Conservation (phyloP, 805 yeast species). For the Metschnikowia lunata region DNA sequence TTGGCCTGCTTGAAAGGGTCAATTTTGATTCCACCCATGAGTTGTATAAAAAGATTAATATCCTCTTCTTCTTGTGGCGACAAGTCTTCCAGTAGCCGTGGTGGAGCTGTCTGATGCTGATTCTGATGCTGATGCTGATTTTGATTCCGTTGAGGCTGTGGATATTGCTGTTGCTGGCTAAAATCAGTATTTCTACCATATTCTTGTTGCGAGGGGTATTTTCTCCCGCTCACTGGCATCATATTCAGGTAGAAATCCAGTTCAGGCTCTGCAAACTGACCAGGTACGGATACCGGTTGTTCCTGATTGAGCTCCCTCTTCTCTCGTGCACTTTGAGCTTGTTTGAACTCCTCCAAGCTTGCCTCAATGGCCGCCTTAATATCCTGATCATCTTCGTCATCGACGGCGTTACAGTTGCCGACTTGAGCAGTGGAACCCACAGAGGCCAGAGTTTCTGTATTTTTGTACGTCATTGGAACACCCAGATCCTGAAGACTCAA, state of each 20-base stretch:
- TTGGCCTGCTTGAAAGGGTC: conserved; percentile 40
- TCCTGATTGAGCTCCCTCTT: too few relatives aligned
- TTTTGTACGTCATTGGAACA: conserved; percentile 5
- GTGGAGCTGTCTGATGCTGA: not conserved
- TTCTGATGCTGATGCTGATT: not conserved
- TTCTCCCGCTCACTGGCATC: conserved; percentile 6
- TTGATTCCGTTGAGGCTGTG: not conserved
- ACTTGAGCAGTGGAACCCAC: conserved; percentile 7
- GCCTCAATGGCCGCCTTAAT: conserved; percentile 94
- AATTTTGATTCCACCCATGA: conserved; percentile 50
- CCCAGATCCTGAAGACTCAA: conserved; percentile 62
- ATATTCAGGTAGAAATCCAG: conserved; percentile 21
- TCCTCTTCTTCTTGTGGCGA: conserved; percentile 65
- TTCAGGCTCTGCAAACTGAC: conserved; percentile 15
- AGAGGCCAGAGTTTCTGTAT: conserved; percentile 23
- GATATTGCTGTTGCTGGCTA: not conserved
- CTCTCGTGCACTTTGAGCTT: not conserved
- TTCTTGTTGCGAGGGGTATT: too few relatives aligned
- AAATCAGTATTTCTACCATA: too few relatives aligned
- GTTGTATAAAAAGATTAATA: conserved; percentile 63
- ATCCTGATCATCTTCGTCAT: conserved; percentile 69
- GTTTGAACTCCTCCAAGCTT: conserved; percentile 69
- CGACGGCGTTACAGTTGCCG: conserved; percentile 10
- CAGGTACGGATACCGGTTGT: too few relatives aligned
- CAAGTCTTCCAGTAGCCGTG: conserved; percentile 29